Percentiles rank a stretch among this genome's conserved stretches.
phyloP scores from a whole-genome alignment of 1,284 basidiomycete genomes.

The Afroboletus lepidellus region DNA sequence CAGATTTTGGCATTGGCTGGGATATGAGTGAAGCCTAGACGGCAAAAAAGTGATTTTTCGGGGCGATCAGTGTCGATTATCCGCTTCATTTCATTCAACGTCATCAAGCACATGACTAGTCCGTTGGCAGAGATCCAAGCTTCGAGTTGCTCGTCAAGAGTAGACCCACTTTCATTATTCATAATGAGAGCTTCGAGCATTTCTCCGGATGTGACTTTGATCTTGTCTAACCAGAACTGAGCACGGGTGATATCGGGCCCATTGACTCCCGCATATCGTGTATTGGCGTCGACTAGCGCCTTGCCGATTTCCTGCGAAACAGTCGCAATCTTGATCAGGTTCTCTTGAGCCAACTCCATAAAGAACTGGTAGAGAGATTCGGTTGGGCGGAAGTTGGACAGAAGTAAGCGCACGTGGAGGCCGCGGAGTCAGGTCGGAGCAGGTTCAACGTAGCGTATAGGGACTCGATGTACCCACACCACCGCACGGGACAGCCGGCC shows the following conservation, averaged over 20 bases:
- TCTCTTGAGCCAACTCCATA: neutral
- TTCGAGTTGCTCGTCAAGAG: neutral
- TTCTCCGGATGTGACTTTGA: neutral
- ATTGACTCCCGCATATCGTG: neutral
- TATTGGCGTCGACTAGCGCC: neutral
- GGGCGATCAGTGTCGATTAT: neutral
- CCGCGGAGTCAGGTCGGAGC: too few relatives aligned
- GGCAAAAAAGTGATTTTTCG: neutral
- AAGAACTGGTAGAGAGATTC: neutral
- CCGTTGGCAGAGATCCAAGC: slow-evolving; percentile 1
- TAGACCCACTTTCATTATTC: neutral
- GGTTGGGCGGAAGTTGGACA: too few relatives aligned
- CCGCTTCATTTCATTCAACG: neutral
- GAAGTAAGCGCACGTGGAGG: too few relatives aligned
- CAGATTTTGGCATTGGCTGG: neutral
- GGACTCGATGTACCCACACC: too few relatives aligned
- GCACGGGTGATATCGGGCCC: neutral
- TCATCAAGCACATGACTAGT: neutral
- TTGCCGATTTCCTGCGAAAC: neutral
- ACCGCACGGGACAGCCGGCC: too few relatives aligned
- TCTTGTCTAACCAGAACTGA: neutral
- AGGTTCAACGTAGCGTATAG: too few relatives aligned
- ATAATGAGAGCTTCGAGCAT: neutral
- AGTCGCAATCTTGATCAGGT: neutral
- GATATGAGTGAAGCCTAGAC: neutral